phyloP scores from a whole-genome alignment of 2,329 filamentous ascomycete genomes.

The Massarina eburnea region DNA sequence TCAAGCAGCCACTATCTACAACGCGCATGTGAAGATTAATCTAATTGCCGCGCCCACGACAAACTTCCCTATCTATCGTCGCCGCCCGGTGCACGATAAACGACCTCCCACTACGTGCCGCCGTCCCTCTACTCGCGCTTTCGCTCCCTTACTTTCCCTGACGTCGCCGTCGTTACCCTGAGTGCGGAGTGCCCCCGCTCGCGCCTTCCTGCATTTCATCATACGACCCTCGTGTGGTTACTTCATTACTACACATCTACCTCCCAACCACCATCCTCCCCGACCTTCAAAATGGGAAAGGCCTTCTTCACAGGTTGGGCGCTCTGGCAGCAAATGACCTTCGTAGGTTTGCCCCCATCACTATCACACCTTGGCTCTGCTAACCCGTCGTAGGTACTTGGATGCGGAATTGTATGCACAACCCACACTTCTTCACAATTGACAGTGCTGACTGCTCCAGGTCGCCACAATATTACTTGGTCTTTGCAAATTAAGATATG shows the following conservation, averaged over 20 bases:
- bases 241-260: conserved; percentile 9
- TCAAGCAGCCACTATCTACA: conserved; percentile 15
- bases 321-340: conserved; percentile 87
- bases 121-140: not conserved
- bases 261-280: conserved; percentile 20
- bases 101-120: not conserved
- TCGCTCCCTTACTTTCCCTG: not conserved
- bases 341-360: conserved; percentile 61
- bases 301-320: conserved; percentile 61
- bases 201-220: conserved; percentile 7
- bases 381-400: conserved; percentile 64
- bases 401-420: conserved; percentile 62
- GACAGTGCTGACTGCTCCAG: conserved; percentile 41
- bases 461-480: conserved; percentile 68
- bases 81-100: no score
- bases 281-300: conserved; percentile 30
- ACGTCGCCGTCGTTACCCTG: conserved; percentile 4
- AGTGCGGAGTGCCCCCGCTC: conserved; percentile 4
- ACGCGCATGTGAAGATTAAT: conserved; percentile 19
- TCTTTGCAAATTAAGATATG: conserved; percentile 62
- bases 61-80: not conserved
- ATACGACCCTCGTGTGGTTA: conserved; percentile 7
- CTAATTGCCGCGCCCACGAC: conserved; percentile 5
- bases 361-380: conserved; percentile 7
- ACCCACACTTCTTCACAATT: not conserved